These are phyloP conservation scores for Vitis hybrid DNA, from an alignment of 177 flowering plant genomes.

Conservation along the genomic window DNA sequence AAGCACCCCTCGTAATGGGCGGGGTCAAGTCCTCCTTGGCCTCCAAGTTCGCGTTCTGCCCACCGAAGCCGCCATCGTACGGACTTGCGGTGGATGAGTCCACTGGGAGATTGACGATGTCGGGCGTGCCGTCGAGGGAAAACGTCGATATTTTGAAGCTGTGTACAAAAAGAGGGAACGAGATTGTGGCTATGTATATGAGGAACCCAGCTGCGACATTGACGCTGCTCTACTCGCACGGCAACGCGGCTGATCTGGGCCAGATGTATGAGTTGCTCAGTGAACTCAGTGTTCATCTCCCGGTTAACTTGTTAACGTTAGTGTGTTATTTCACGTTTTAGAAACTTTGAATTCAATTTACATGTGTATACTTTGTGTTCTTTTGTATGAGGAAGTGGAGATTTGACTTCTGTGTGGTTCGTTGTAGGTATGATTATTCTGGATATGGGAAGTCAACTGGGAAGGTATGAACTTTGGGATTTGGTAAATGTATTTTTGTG, in stretches of 20 bases:
- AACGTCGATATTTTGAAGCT: slow-evolving; percentile 83
- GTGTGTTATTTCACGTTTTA: slow-evolving; percentile 12
- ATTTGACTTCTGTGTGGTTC: neutral
- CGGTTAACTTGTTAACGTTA: slow-evolving; percentile 90
- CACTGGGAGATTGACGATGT: slow-evolving; percentile 50
- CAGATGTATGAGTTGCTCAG: slow-evolving; percentile 87
- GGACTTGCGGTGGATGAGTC: slow-evolving; percentile 40
- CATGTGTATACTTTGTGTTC: neutral
- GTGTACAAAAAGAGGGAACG: slow-evolving; percentile 67
- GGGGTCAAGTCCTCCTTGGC: slow-evolving; percentile 86
- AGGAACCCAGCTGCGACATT: slow-evolving; percentile 66
- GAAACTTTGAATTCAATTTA: too few relatives aligned
- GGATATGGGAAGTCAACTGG: slow-evolving; percentile 95
- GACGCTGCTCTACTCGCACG: slow-evolving; percentile 88
- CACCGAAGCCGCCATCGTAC: slow-evolving; percentile 89
- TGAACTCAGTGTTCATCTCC: slow-evolving; percentile 80
- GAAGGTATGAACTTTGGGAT: slow-evolving; percentile 54
- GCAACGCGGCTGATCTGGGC: slow-evolving; percentile 97
- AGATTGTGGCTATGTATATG: slow-evolving; percentile 67
- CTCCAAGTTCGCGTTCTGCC: slow-evolving; percentile 88
- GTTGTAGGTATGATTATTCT: slow-evolving; percentile 84
- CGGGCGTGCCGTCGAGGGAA: slow-evolving; percentile 47
- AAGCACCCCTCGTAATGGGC: slow-evolving; percentile 47
- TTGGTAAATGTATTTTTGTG: neutral
- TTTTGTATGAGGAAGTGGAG: neutral